Evolutionary conservation across 768 basidiomycete species (phyloP), one percentile per base, ranked within the genome.

Genomic region (Suillus paluster): DNA sequence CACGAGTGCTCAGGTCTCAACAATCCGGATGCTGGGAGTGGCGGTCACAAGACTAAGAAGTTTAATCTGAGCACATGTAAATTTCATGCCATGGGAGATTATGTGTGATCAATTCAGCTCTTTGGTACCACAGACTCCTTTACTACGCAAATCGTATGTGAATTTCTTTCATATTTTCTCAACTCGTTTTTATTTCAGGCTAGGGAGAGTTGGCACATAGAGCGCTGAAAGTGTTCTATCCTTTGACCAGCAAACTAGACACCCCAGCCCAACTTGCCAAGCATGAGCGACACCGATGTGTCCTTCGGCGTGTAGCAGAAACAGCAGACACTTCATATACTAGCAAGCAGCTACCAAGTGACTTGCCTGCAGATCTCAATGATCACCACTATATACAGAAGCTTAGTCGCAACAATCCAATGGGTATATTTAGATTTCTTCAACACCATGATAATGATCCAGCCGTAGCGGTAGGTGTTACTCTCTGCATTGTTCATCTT

Each of bases 1-100:
- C 30, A 11, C 25, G 27, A 54, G 12, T 1, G 33, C 38, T 19
- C 21, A 2, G 15, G 3, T 15, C 8, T 5, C 15, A 7, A 8
- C 17, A 42, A 42, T 3, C 1, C 10, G n/a, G 17, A 9, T 56
- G 30, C 25, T 48, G 10, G 60, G 68, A 17, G 53, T 63, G 33
- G 61, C 48, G 0, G 25, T 5, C 7, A 33, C 14, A 21, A 44
- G 10, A 14, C 38, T 0, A 73, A 68, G 54, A 55, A 14, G 0
- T 66, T 73, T 44, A 75, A 73, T 42, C 53, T 73, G 19, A 57
- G 60, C 5, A 76, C 70, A 0, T 75, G 74, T 58, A 75, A 74
- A 58, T 65, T 68, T 23, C 75, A 76, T 45, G 66, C 67, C 1
- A 48, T 73, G 1, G 69, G 70, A 0, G 71, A 76, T 58, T 72